Evolutionary conservation across 1,284 basidiomycete species (phyloP).

Genomic region (Ceratobasidium sp.): DNA sequence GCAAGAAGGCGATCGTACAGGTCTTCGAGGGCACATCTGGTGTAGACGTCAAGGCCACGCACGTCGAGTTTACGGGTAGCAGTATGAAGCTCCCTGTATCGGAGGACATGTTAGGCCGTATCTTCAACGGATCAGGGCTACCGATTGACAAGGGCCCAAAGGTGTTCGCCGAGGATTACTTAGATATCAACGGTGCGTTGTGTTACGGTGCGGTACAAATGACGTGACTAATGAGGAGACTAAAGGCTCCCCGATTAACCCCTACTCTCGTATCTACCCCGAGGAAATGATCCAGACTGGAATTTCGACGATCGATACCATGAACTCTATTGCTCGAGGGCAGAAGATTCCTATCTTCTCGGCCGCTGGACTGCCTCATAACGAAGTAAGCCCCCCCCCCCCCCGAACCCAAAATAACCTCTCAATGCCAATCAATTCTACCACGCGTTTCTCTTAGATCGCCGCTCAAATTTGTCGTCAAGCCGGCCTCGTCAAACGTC

Average conservation of each 20-base stretch:
- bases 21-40: slow-evolving; percentile 99
- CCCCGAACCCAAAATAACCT: neutral
- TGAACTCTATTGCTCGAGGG: slow-evolving; percentile 99
- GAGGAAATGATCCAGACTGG: slow-evolving; percentile 99
- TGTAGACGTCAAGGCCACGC: slow-evolving; percentile 97
- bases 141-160: slow-evolving; percentile 99
- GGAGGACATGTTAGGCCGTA: slow-evolving; percentile 99
- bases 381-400: slow-evolving; percentile 75
- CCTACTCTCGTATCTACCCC: slow-evolving; percentile 98
- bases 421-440: slow-evolving; percentile 39
- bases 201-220: neutral
- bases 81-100: slow-evolving; percentile 99
- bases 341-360: slow-evolving; percentile 99
- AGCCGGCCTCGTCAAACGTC: slow-evolving; percentile 95
- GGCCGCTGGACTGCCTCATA: slow-evolving; percentile 98
- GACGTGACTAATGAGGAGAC: slow-evolving; percentile 11
- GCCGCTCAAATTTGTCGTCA: slow-evolving; percentile 99
- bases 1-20: slow-evolving; percentile 99
- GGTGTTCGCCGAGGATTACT: slow-evolving; percentile 99
- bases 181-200: slow-evolving; percentile 95
- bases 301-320: slow-evolving; percentile 98
- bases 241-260: slow-evolving; percentile 97
- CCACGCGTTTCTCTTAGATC: slow-evolving; percentile 69
- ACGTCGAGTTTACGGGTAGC: slow-evolving; percentile 97
- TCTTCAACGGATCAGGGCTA: slow-evolving; percentile 98